A percentile compares a stretch with the other conserved stretches of the same genome.
Evolutionary conservation across 495 filamentous ascomycete species (phyloP).

Genomic region (Trichoderma reesei): DNA sequence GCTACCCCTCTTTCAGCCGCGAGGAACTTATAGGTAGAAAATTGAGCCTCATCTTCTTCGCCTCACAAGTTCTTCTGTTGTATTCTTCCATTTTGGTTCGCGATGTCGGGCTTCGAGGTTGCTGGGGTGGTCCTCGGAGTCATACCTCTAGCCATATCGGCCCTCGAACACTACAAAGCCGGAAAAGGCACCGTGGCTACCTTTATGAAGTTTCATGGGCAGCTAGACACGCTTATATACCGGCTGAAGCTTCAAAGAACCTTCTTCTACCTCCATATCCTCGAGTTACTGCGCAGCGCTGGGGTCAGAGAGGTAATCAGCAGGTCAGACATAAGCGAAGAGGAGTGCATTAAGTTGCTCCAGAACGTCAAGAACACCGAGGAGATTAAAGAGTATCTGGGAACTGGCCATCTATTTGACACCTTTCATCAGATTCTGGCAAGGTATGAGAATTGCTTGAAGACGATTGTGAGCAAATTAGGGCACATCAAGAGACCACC

Average conservation of each 20-base stretch:
- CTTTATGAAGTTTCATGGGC: constrained; percentile 13
- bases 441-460: constrained; percentile 13
- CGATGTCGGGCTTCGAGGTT: constrained; percentile 25
- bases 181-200: constrained; percentile 14
- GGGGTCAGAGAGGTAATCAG: not conserved
- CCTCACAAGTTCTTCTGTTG: not conserved
- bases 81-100: not conserved
- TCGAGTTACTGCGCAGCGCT: not conserved
- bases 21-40: not conserved
- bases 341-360: no score
- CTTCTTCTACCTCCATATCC: constrained; percentile 8
- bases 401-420: no score
- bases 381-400: no score
- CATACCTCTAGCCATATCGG: constrained; percentile 26
- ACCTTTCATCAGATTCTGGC: not conserved
- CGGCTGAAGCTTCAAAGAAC: constrained; percentile 12
- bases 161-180: constrained; percentile 24
- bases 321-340: no score
- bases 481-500: constrained; percentile 11
- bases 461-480: constrained; percentile 11
- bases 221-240: constrained; percentile 14
- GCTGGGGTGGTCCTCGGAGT: constrained; percentile 26
- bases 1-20: constrained; percentile 3
- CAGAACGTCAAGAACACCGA: no score
- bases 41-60: no score